A percentile compares a stretch with the other conserved stretches of the same genome.
These are phyloP conservation scores for Euphrasia arctica DNA, from an alignment of 305 asterid species.

Conservation along the genomic window DNA sequence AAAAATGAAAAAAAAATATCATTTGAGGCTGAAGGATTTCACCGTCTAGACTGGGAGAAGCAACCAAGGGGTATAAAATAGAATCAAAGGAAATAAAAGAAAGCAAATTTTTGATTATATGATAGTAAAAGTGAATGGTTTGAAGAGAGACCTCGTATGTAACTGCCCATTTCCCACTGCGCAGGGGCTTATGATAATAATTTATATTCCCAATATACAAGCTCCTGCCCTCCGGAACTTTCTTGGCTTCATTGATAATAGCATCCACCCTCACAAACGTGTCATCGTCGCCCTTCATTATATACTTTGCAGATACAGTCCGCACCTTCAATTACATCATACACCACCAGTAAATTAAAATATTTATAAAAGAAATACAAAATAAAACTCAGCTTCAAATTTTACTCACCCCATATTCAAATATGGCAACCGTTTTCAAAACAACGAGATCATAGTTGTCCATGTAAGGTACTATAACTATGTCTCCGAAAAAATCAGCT, in stretches of 20 bases:
- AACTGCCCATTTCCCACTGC: slow-evolving; percentile 93
- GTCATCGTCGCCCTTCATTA: slow-evolving; percentile 89
- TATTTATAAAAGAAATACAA: background rate
- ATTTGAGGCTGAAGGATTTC: background rate
- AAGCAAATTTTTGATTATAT: slow-evolving; percentile 7
- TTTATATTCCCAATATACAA: slow-evolving; percentile 75
- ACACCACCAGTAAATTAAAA: background rate
- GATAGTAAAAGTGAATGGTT: slow-evolving; percentile 4
- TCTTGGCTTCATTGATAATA: slow-evolving; percentile 56
- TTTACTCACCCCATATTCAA: slow-evolving; percentile 74
- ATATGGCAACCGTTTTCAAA: slow-evolving; percentile 76
- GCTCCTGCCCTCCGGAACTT: slow-evolving; percentile 47
- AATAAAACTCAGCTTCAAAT: slow-evolving; percentile 13
- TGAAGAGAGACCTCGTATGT: slow-evolving; percentile 53
- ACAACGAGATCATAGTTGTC: slow-evolving; percentile 88
- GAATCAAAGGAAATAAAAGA: background rate
- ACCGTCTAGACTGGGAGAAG: too few relatives aligned
- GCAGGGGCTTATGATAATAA: slow-evolving; percentile 71
- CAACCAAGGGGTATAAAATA: too few relatives aligned
- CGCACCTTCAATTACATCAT: slow-evolving; percentile 44
- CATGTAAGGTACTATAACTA: slow-evolving; percentile 73
- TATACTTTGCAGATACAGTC: slow-evolving; percentile 55
- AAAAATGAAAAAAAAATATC: background rate
- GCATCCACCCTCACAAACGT: slow-evolving; percentile 80
- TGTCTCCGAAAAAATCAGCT: slow-evolving; percentile 78